Percentiles rank a stretch among this genome's conserved stretches.
These are phyloP conservation scores for Phytophthora pluvialis DNA, from an alignment of 352 stramenopile species.

Conservation along the genomic window DNA sequence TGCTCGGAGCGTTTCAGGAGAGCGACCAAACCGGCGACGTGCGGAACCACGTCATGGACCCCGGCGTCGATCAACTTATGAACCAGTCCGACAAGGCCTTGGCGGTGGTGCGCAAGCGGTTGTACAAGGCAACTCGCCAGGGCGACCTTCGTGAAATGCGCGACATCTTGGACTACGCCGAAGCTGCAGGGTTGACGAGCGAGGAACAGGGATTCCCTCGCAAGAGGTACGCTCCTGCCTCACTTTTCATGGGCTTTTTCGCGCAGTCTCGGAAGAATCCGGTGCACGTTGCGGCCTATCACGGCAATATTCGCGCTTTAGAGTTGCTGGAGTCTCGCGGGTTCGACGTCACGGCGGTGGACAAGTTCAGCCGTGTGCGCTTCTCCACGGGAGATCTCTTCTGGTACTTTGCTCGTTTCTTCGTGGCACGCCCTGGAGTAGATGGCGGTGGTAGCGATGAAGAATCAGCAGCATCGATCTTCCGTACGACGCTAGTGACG, in stretches of 20 bases:
- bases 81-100: constrained; percentile 62
- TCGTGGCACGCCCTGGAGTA: constrained; percentile 58
- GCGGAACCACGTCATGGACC: constrained; percentile 67
- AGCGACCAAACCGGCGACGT: constrained; percentile 80
- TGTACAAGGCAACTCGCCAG: constrained; percentile 78
- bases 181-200: constrained; percentile 43
- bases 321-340: constrained; percentile 59
- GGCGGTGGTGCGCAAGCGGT: constrained; percentile 60
- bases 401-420: constrained; percentile 79
- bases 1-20: constrained; percentile 81
- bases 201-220: constrained; percentile 62
- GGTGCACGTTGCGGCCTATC: constrained; percentile 76
- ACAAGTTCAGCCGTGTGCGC: constrained; percentile 83
- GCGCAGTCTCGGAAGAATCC: constrained; percentile 80
- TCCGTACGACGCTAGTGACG: constrained; percentile 85
- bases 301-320: constrained; percentile 74
- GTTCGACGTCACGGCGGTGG: constrained; percentile 68
- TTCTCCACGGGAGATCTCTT: constrained; percentile 86
- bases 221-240: constrained; percentile 53
- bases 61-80: constrained; percentile 60
- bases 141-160: constrained; percentile 72
- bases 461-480: constrained; percentile 75
- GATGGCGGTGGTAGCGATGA: constrained; percentile 47
- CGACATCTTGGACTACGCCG: constrained; percentile 61
- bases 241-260: constrained; percentile 65